phyloP scores from a whole-genome alignment of 805 yeast genomes.

The Tetrapisispora pingtungensis region DNA sequence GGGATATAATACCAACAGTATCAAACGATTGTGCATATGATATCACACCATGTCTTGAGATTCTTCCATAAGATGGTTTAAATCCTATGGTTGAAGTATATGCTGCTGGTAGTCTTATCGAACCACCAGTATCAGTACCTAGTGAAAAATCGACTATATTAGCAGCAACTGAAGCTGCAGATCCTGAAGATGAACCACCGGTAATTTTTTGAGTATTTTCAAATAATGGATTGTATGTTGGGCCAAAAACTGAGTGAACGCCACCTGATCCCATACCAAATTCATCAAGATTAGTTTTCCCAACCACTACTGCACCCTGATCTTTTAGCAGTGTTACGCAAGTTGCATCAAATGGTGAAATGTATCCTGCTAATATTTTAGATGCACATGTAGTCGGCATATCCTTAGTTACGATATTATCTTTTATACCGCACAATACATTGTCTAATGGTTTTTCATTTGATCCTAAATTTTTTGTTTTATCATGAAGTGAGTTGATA shows the following conservation, averaged over 20 bases:
- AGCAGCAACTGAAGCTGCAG: conserved; percentile 84
- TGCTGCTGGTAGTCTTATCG: conserved; percentile 85
- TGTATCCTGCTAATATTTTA: conserved; percentile 43
- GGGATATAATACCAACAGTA: conserved; percentile 78
- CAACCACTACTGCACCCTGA: conserved; percentile 48
- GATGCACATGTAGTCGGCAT: conserved; percentile 79
- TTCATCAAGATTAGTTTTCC: conserved; percentile 90
- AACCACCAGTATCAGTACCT: conserved; percentile 98
- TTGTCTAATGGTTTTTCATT: background rate
- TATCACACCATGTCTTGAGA: conserved; percentile 85
- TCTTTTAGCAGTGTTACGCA: conserved; percentile 44
- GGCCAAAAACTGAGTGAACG: conserved; percentile 45
- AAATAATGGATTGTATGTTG: conserved; percentile 46
- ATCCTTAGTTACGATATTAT: conserved; percentile 61
- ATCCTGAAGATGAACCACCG: conserved; percentile 96
- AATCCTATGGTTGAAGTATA: conserved; percentile 78
- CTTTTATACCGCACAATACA: conserved; percentile 48
- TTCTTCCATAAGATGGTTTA: conserved; percentile 87
- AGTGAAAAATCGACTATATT: conserved; percentile 56
- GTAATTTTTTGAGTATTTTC: conserved; percentile 34
- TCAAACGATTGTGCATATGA: conserved; percentile 92
- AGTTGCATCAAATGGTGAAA: conserved; percentile 77
- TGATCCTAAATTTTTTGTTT: too few relatives aligned
- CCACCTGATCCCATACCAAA: conserved; percentile 93
- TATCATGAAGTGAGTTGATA: conserved; percentile 3